Conservation (phyloP, 2,329 filamentous ascomycete genomes). For the Teratosphaeria zuluensis region DNA sequence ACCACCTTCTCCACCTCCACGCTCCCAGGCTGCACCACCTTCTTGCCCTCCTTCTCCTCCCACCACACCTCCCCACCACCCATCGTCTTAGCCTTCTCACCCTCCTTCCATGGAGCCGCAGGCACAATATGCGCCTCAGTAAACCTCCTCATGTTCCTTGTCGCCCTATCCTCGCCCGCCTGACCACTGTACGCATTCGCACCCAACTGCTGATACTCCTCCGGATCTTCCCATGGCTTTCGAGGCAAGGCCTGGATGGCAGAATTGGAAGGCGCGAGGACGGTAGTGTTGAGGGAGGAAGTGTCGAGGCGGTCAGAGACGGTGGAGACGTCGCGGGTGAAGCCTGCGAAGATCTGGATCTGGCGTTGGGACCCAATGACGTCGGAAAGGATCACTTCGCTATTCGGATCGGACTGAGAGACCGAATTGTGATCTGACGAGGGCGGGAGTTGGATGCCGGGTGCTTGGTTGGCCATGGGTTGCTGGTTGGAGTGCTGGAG, state of each 20-base stretch:
- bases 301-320: slow-evolving; percentile 61
- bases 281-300: slow-evolving; percentile 59
- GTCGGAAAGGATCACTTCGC: slow-evolving; percentile 63
- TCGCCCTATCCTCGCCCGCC: slow-evolving; percentile 65
- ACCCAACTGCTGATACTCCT: slow-evolving; percentile 61
- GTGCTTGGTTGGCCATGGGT: slow-evolving; percentile 13
- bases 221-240: slow-evolving; percentile 76
- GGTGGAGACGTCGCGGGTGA: slow-evolving; percentile 65
- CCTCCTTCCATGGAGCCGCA: slow-evolving; percentile 63
- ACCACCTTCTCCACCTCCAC: slow-evolving; percentile 68
- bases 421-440: slow-evolving; percentile 4
- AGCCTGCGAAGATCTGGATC: slow-evolving; percentile 75
- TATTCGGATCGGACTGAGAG: slow-evolving; percentile 6
- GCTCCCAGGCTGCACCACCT: slow-evolving; percentile 65
- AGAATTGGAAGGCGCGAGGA: slow-evolving; percentile 78
- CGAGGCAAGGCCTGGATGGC: slow-evolving; percentile 67
- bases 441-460: slow-evolving; percentile 16
- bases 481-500: slow-evolving; percentile 9
- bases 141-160: slow-evolving; percentile 66
- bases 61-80: slow-evolving; percentile 70
- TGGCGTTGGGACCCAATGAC: slow-evolving; percentile 68
- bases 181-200: slow-evolving; percentile 64
- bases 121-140: slow-evolving; percentile 78
- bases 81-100: slow-evolving; percentile 56
- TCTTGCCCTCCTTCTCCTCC: slow-evolving; percentile 60